phyloP scores from a whole-genome alignment of 2,329 filamentous ascomycete species.

The Mycosphaerella sp. region DNA sequence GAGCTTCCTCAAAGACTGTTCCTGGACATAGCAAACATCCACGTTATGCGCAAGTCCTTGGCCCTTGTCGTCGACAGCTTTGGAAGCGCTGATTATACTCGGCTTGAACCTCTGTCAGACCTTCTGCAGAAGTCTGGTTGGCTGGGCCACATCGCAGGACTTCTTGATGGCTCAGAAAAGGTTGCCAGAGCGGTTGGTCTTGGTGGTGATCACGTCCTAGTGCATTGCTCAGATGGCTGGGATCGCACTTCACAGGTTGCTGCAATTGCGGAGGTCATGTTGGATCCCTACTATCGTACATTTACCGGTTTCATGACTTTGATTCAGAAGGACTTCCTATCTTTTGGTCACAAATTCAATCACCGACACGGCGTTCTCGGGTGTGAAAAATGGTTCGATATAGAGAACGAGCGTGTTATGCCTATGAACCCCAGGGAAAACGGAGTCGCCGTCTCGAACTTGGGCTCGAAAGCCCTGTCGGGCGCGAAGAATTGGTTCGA shows the following conservation, averaged over 20 bases:
- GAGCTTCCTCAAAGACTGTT: conserved; percentile 62
- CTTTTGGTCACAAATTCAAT: conserved; percentile 96
- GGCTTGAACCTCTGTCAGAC: conserved; percentile 74
- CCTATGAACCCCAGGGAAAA: conserved; percentile 33
- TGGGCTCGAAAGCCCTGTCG: conserved; percentile 60
- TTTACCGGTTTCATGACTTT: conserved; percentile 90
- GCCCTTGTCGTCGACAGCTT: conserved; percentile 81
- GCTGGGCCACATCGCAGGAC: conserved; percentile 79
- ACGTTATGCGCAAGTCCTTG: conserved; percentile 91
- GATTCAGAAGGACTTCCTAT: conserved; percentile 95
- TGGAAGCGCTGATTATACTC: conserved; percentile 85
- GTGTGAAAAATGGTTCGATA: conserved; percentile 88
- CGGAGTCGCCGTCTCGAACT: conserved; percentile 42
- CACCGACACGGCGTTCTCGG: conserved; percentile 82
- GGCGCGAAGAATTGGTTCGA: conserved; percentile 82
- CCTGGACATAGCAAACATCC: conserved; percentile 95
- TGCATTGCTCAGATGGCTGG: conserved; percentile 98
- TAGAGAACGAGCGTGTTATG: conserved; percentile 73
- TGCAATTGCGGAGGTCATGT: conserved; percentile 81
- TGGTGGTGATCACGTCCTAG: conserved; percentile 87
- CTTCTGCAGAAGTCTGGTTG: conserved; percentile 77
- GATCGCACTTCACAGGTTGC: conserved; percentile 94
- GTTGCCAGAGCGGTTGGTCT: conserved; percentile 86
- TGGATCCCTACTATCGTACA: conserved; percentile 93
- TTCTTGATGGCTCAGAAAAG: conserved; percentile 76